phyloP scores from a whole-genome alignment of 2,329 filamentous ascomycete genomes.

The Curvularia sp. region DNA sequence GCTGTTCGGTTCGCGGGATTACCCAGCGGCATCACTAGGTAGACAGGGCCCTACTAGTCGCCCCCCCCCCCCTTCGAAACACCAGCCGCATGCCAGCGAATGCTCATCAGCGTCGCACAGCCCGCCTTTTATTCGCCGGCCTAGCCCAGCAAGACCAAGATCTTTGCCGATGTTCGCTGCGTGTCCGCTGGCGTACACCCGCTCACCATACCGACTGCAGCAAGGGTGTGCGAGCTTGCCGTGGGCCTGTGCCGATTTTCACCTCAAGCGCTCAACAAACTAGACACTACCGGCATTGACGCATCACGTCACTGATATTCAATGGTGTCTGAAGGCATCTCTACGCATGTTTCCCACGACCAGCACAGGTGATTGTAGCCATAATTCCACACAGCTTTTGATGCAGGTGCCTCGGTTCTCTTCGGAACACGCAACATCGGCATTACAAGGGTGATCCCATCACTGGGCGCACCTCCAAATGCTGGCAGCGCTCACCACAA shows the following conservation, averaged over 20 bases:
- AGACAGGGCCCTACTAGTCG: constrained; percentile 21
- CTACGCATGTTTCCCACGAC: background rate
- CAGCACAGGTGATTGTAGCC: background rate
- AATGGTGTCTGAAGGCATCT: background rate
- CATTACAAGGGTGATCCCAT: constrained; percentile 6
- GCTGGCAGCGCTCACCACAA: constrained; percentile 1
- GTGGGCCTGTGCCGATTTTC: constrained; percentile 1
- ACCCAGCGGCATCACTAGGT: constrained; percentile 21
- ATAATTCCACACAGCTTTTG: background rate
- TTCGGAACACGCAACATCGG: constrained; percentile 11
- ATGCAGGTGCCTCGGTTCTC: constrained; percentile 9
- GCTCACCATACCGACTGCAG: constrained; percentile 13
- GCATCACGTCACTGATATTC: background rate
- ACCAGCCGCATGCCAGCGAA: constrained; percentile 20
- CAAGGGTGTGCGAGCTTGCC: constrained; percentile 2
- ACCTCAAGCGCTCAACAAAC: background rate
- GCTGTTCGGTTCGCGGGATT: constrained; percentile 23
- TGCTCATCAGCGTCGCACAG: constrained; percentile 28
- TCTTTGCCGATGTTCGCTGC: constrained; percentile 25
- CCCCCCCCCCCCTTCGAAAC: constrained; percentile 23
- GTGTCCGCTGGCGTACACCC: constrained; percentile 25
- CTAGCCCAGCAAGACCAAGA: constrained; percentile 15
- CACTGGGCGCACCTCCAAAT: constrained; percentile 6
- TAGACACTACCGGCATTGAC: background rate
- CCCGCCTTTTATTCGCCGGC: constrained; percentile 28